phyloP scores from a whole-genome alignment of 129 eudicot genomes.

The Chrysanthemum makinoi region DNA sequence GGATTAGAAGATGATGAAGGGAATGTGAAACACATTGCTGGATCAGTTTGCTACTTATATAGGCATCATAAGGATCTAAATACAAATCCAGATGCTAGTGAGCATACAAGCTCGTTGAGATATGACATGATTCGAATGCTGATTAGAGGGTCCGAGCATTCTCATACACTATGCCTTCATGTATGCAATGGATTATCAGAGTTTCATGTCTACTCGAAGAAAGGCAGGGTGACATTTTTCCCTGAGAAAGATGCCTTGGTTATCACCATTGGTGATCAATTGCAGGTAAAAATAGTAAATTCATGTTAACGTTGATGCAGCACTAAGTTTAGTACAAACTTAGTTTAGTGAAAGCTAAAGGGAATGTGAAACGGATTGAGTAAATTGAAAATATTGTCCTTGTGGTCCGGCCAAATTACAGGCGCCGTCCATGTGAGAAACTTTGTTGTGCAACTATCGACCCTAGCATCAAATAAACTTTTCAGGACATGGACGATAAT shows the following conservation, averaged over 20 bases:
- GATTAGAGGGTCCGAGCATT: slow-evolving; percentile 71
- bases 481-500: too few species aligned
- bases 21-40: slow-evolving; percentile 25
- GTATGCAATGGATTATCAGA: slow-evolving; percentile 59
- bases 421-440: too few species aligned
- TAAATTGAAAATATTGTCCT: too few species aligned
- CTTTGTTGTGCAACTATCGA: too few species aligned
- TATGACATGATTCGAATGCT: slow-evolving; percentile 81
- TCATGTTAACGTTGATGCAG: too few species aligned
- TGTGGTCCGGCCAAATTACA: too few species aligned
- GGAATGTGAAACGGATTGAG: too few species aligned
- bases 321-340: too few species aligned
- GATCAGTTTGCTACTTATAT: slow-evolving; percentile 52
- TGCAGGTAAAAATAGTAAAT: slow-evolving; percentile 51
- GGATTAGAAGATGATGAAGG: slow-evolving; percentile 20
- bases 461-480: too few species aligned
- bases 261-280: slow-evolving; percentile 73
- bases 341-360: too few species aligned
- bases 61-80: slow-evolving; percentile 37
- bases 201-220: slow-evolving; percentile 88
- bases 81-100: slow-evolving; percentile 13
- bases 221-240: slow-evolving; percentile 70
- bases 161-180: slow-evolving; percentile 72
- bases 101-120: slow-evolving; percentile 39
- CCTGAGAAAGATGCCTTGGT: slow-evolving; percentile 47